Percentiles rank a stretch among this genome's conserved stretches.
phyloP scores from a whole-genome alignment of 2,329 filamentous ascomycete genomes.

The Hawksworthiomyces lignivorus region DNA sequence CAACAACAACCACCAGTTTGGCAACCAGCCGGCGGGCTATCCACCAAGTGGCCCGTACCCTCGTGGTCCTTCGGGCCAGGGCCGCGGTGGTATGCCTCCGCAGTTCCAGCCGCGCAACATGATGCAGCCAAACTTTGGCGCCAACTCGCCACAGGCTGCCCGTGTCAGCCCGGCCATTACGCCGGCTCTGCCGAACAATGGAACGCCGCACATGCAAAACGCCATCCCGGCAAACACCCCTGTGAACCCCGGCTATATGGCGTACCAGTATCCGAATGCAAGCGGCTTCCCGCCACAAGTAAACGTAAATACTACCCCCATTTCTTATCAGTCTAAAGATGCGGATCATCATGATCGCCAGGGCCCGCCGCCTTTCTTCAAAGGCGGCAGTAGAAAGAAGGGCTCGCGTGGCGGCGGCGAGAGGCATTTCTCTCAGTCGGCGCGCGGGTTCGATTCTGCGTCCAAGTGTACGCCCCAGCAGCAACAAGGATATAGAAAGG shows the following conservation, averaged over 20 bases:
- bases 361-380: conserved; percentile 27
- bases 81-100: conserved; percentile 40
- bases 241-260: conserved; percentile 31
- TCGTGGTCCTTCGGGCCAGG: conserved; percentile 35
- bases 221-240: conserved; percentile 54
- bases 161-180: conserved; percentile 59
- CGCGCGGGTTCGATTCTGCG: conserved; percentile 30
- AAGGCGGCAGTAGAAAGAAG: conserved; percentile 34
- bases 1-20: conserved; percentile 34
- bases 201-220: conserved; percentile 60
- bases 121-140: conserved; percentile 29
- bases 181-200: conserved; percentile 50
- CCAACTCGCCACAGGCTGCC: conserved; percentile 59
- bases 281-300: conserved; percentile 12
- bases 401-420: conserved; percentile 24
- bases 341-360: conserved; percentile 17
- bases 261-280: conserved; percentile 5
- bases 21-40: conserved; percentile 36
- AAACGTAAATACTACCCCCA: conserved; percentile 15
- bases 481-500: neutral
- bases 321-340: neutral
- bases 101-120: conserved; percentile 38
- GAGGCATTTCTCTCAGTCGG: conserved; percentile 31
- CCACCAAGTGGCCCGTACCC: conserved; percentile 30
- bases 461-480: conserved; percentile 12